Evolutionary conservation across 371 early-diverging fungal species (phyloP), one percentile per base, ranked within the genome.

Genomic region (Neoconidiobolus thromboides): DNA sequence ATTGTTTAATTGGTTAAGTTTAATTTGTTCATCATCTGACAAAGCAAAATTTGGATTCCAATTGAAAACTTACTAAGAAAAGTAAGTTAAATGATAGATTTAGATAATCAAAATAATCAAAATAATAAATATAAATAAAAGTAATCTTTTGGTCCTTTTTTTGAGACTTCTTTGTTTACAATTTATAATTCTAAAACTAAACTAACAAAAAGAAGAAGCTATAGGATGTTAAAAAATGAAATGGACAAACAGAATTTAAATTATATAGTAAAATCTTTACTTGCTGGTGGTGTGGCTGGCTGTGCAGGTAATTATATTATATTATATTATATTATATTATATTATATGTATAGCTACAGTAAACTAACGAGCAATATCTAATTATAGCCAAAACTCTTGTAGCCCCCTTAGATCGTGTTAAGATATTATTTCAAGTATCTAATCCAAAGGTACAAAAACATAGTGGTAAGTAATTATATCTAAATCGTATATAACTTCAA

Each of bases 391-490:
- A 97, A 65, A 89, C 93, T 1, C 77, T 77, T 0, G 85, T 95
- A 58, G 98, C 96, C 7, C 98, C 98, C 3, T 68, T 97, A 63
- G 98, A 97, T 69, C 79, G 98, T 62, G 94, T 97, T 57, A 97
- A 97, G 76, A 97, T 97, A 38, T 74, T 96, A 43, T 97, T 97
- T 67, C 98, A 97, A 72, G 81, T 94, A 26, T 81, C 78, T 67
- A 89, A 91, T 62, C 90, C 93, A 3, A 71, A 79, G 12, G 95
- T 81, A 70, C 81, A 81, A 48, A 79, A 81, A 68, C 89, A 91
- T 71, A 76, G 87, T 56, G 90, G 89, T 85, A 74, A 43, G 61
- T 36, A 15, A 15, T 43, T 37, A 10, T n/a, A n/a, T 14, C 5
- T 56, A 3, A n/a, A 26, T 40, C 10, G 6, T 46, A 36, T 14